Evolutionary conservation across 2,329 filamentous ascomycete species (phyloP).

Genomic region (Talaromyces pinophilus): DNA sequence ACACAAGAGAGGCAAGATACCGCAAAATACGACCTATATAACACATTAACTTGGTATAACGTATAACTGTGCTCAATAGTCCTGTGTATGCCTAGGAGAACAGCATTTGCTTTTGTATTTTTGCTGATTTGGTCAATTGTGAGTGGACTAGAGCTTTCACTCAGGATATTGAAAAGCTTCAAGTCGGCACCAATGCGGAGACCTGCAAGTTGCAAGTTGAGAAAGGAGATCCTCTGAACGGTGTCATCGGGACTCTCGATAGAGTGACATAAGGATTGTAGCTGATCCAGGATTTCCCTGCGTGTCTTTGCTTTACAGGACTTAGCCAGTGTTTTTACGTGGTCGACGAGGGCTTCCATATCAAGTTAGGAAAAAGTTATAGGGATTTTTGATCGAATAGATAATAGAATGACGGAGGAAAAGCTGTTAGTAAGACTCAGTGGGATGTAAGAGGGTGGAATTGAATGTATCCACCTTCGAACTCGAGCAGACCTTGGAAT

Average conservation of each 20-base stretch:
- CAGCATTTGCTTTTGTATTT: constrained; percentile 8
- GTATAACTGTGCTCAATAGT: neutral
- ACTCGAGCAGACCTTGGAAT: neutral
- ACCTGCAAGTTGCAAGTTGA: constrained; percentile 26
- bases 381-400: too few relatives aligned
- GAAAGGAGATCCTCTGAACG: constrained; percentile 2
- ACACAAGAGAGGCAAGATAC: constrained; percentile 29
- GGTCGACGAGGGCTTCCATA: constrained; percentile 8
- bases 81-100: constrained; percentile 9
- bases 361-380: neutral
- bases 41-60: neutral
- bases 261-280: neutral
- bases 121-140: constrained; percentile 23
- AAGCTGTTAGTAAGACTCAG: too few relatives aligned
- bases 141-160: constrained; percentile 22
- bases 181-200: constrained; percentile 28
- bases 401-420: too few relatives aligned
- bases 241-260: constrained; percentile 13
- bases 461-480: neutral
- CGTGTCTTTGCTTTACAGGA: constrained; percentile 13
- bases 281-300: constrained; percentile 3
- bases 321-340: constrained; percentile 7
- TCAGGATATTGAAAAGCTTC: constrained; percentile 26
- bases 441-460: neutral
- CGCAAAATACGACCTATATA: constrained; percentile 27